phyloP scores from a whole-genome alignment of 169 alveolate genomes.

The Perkinsus olseni region DNA sequence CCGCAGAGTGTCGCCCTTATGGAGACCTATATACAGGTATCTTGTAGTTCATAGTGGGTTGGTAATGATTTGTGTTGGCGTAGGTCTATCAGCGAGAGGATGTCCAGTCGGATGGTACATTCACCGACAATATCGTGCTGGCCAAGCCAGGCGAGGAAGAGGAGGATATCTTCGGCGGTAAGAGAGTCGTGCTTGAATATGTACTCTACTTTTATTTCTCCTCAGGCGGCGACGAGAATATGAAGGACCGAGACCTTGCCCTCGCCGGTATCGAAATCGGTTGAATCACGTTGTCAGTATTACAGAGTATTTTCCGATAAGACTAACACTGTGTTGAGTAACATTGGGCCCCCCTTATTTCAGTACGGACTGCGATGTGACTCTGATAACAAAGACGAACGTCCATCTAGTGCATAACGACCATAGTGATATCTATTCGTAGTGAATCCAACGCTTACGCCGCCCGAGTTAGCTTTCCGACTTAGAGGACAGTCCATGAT shows the following conservation, averaged over 20 bases:
- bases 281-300: neutral
- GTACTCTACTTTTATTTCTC: neutral
- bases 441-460: too few relatives aligned
- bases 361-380: too few relatives aligned
- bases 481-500: too few relatives aligned
- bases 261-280: slow-evolving; percentile 3
- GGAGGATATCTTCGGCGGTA: neutral
- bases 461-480: too few relatives aligned
- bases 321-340: too few relatives aligned
- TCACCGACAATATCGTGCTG: neutral
- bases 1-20: slow-evolving; percentile 91
- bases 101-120: slow-evolving; percentile 32
- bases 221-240: neutral
- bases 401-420: too few relatives aligned
- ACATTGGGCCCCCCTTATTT: too few relatives aligned
- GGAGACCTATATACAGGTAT: slow-evolving; percentile 65
- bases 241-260: neutral
- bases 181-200: neutral
- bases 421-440: too few relatives aligned
- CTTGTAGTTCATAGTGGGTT: neutral
- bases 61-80: neutral
- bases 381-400: too few relatives aligned
- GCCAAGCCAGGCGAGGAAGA: neutral
- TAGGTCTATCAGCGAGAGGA: slow-evolving; percentile 56
- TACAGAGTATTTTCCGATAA: neutral